These are phyloP conservation scores for Lepidium campestre DNA, from an alignment of 441 rosid species.

Conservation along the genomic window DNA sequence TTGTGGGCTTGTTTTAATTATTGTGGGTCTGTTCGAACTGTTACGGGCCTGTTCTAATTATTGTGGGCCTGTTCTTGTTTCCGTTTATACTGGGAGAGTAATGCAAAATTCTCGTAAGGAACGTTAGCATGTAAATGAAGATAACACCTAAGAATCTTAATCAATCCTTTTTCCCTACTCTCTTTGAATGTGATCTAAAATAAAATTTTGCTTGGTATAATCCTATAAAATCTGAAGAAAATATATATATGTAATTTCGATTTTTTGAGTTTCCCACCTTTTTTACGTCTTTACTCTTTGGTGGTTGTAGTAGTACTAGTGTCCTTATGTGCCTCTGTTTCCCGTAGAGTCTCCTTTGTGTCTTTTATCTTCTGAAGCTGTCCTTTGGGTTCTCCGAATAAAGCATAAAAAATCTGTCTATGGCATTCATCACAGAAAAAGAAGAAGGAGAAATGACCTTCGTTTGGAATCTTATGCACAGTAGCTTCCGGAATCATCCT, in stretches of 20 bases:
- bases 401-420: conserved; percentile 50
- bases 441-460: conserved; percentile 84
- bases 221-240: neutral
- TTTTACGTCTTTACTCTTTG: conserved; percentile 9
- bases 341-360: conserved; percentile 3
- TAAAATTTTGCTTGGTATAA: neutral
- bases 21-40: too few species aligned
- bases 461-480: conserved; percentile 60
- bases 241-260: neutral
- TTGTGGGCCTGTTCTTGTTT: too few species aligned
- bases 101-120: too few species aligned
- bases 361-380: conserved; percentile 37
- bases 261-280: conserved; percentile 5
- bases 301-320: conserved; percentile 4
- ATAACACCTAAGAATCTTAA: too few species aligned
- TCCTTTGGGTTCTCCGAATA: conserved; percentile 72
- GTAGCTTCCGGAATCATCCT: conserved; percentile 65
- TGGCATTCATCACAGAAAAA: conserved; percentile 83
- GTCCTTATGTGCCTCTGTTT: conserved; percentile 8
- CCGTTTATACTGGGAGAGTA: too few species aligned
- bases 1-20: too few species aligned
- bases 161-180: neutral
- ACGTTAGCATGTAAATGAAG: too few species aligned
- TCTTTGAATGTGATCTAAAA: neutral
- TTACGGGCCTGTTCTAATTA: too few species aligned